Percentiles rank a stretch among this genome's conserved stretches.
Conservation (phyloP, 139 green algal genomes). For the Pseudopediastrum boryanum region DNA sequence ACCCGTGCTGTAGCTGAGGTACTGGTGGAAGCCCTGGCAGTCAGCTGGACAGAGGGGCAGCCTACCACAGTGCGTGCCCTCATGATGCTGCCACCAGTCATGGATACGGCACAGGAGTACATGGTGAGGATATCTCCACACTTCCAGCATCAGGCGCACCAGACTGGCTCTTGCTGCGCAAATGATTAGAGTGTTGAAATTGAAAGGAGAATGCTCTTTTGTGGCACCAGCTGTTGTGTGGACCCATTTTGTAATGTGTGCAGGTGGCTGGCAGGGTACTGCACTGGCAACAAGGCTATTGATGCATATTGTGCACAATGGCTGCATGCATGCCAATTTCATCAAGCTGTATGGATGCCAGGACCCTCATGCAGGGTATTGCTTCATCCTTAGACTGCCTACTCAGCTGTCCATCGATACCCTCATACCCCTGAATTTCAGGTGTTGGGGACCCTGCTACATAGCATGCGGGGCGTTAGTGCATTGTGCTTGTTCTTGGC, state of each 20-base stretch:
- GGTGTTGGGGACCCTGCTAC: no score
- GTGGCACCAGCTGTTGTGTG: neutral
- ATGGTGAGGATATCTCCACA: neutral
- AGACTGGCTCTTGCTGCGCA: constrained; percentile 1
- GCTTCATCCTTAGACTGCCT: no score
- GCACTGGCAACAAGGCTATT: neutral
- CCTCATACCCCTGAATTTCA: no score
- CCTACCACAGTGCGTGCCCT: constrained; percentile 11
- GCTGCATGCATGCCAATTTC: no score
- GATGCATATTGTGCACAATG: neutral
- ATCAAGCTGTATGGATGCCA: no score
- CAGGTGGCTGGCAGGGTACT: neutral
- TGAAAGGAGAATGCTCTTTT: neutral
- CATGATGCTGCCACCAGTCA: constrained; percentile 23
- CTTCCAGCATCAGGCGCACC: neutral
- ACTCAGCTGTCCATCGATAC: no score
- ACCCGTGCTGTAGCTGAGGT: constrained; percentile 21
- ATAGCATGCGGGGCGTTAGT: no score
- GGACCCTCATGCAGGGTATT: no score
- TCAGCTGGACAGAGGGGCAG: constrained; percentile 2
- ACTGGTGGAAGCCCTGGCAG: constrained; percentile 26
- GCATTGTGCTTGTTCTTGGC: no score
- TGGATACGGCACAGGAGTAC: neutral
- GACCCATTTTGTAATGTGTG: neutral
- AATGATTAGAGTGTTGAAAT: neutral